Evolutionary conservation across 192 early-diverging fungal genomes (phyloP).

Genomic region (Irineochytrium annulatum): DNA sequence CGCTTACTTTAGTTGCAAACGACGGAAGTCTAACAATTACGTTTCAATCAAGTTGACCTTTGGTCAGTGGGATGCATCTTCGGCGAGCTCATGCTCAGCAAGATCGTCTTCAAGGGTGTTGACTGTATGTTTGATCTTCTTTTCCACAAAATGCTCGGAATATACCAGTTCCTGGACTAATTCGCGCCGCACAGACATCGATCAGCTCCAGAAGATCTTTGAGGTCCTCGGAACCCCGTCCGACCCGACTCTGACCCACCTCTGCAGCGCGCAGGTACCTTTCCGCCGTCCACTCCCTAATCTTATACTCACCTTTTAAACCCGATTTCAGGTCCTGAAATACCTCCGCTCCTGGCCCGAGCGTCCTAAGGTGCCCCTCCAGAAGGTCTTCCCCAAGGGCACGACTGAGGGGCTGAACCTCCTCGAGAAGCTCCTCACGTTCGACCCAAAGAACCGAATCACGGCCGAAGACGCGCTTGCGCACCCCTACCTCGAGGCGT

Average conservation of each 20-base stretch:
- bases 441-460: constrained; percentile 83
- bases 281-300: no score
- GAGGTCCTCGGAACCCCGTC: constrained; percentile 96
- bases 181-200: constrained; percentile 55
- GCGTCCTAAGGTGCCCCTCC: constrained; percentile 77
- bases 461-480: constrained; percentile 84
- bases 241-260: constrained; percentile 66
- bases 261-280: constrained; percentile 48
- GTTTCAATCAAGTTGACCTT: constrained; percentile 69
- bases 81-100: constrained; percentile 80
- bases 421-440: constrained; percentile 78
- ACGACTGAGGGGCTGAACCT: constrained; percentile 86
- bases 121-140: constrained; percentile 29
- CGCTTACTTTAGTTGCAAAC: constrained; percentile 54
- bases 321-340: constrained; percentile 66
- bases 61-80: constrained; percentile 99
- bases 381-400: constrained; percentile 80
- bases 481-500: constrained; percentile 84
- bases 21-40: background rate
- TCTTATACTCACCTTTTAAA: background rate
- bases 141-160: background rate
- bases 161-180: constrained; percentile 23
- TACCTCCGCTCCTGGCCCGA: constrained; percentile 87
- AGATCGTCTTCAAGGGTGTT: constrained; percentile 53
- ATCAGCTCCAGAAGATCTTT: constrained; percentile 94